These are phyloP conservation scores for Westerdykella ornata DNA, from an alignment of 2,329 filamentous ascomycete species.

Conservation along the genomic window DNA sequence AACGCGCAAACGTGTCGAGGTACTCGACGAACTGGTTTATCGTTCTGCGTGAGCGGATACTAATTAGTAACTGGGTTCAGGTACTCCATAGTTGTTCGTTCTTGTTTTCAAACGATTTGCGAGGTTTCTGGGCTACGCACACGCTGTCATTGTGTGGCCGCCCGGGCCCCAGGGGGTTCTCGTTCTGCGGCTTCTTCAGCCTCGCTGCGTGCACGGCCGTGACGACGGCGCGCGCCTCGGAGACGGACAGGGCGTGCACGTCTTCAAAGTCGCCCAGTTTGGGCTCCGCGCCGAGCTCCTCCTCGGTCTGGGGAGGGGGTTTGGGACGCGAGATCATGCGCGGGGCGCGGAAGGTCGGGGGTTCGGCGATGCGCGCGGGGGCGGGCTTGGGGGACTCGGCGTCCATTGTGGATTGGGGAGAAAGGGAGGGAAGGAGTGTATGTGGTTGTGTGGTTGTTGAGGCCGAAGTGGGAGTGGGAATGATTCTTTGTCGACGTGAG, in stretches of 20 bases:
- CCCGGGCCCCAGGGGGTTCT: conserved; percentile 74
- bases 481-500: too few species aligned
- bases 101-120: too few species aligned
- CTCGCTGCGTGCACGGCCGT: conserved; percentile 80
- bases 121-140: not conserved
- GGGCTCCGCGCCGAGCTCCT: conserved; percentile 75
- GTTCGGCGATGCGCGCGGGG: conserved; percentile 11
- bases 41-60: conserved; percentile 48
- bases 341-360: conserved; percentile 27
- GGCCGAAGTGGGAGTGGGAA: too few species aligned
- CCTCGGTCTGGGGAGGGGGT: conserved; percentile 66
- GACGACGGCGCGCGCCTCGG: conserved; percentile 85
- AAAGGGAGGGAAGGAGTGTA: not conserved
- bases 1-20: conserved; percentile 87
- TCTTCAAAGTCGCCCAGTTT: conserved; percentile 90
- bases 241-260: conserved; percentile 85
- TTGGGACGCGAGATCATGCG: conserved; percentile 42
- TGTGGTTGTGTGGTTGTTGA: not conserved
- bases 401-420: conserved; percentile 22
- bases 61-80: too few species aligned
- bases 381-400: conserved; percentile 26
- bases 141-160: conserved; percentile 55
- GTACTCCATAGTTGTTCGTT: too few species aligned
- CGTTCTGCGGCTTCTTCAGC: conserved; percentile 55
- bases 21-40: conserved; percentile 86